Evolutionary conservation across 495 filamentous ascomycete genomes (phyloP).

Genomic region (Pseudevernia furfuracea): DNA sequence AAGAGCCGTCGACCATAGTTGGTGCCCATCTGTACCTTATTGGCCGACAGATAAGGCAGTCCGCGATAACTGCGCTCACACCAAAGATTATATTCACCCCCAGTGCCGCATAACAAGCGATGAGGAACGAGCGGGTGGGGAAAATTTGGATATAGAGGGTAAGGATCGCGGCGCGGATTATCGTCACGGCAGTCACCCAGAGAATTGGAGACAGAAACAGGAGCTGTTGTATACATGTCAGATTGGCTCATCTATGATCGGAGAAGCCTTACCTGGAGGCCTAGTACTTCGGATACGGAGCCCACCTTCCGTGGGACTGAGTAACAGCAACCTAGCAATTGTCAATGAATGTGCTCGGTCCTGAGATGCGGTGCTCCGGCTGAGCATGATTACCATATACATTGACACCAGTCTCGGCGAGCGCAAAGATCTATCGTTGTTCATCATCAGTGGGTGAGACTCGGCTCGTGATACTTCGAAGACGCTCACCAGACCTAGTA

Average conservation of each 20-base stretch:
- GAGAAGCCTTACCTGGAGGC: background rate
- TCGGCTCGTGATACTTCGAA: background rate
- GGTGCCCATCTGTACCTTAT: constrained; percentile 5
- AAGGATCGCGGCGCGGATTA: background rate
- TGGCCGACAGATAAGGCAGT: background rate
- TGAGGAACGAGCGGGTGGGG: background rate
- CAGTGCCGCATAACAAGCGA: background rate
- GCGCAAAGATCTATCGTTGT: background rate
- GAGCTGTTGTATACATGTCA: background rate
- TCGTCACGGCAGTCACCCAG: background rate
- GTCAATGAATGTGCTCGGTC: background rate
- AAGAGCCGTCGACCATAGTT: background rate
- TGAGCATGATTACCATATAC: background rate
- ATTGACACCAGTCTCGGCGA: background rate
- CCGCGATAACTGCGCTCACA: background rate
- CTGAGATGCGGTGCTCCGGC: background rate
- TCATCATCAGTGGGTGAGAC: background rate
- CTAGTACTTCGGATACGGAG: background rate
- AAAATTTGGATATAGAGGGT: background rate
- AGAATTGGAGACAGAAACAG: background rate
- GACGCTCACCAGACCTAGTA: background rate
- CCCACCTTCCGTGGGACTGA: background rate
- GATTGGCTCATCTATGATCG: background rate
- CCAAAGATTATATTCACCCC: background rate
- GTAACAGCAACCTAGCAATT: background rate